Evolutionary conservation across 768 basidiomycete genomes (phyloP), one percentile per base, ranked within the genome.

Genomic region (Tylopilus felleus): DNA sequence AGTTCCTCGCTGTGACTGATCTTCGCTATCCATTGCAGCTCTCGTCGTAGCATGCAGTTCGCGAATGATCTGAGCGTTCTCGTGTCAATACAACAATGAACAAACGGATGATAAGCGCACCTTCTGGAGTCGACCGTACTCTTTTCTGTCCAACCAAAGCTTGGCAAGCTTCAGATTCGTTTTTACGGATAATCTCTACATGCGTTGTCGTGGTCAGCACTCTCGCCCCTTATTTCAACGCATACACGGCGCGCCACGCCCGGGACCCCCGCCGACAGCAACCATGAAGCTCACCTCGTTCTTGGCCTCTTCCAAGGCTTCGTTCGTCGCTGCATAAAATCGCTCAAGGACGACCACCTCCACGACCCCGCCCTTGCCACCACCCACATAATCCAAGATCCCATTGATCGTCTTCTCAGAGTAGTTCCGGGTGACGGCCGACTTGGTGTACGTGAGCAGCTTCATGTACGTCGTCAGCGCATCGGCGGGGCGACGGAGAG

Each of bases 341-440:
- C 86, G 86, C 71, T 98, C 94, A 46, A 99, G 77, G 9, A 94
- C 82, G 54, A 90, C 89, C 10, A 97, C 89, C 55, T 89, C 88
- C 5, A 90, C 81, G 3, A 75, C 75, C 2, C 87, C 90, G 19
- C 88, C 85, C 69, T 89, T 88, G 46, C 87, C 83, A 44, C 94
- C 94, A 12, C 94, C 94, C 38, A 98, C 97, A 62, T 98, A 98
- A 70, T 99, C 97, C 60, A 99, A 77, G 59, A 99, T 97, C 52
- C 91, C 90, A 68, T 99, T 99, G 77, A 99, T 99, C 17, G 91
- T 89, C 77, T 98, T 99, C 72, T 99, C 97, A 12, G 96, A 94
- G 65, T 96, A 92, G 68, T 96, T 96, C 29, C 93, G 83, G 4
- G 94, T 97, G 19, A 97, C 93, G 3, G 92, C 90, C 14, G 90